Conservation (phyloP, 495 filamentous ascomycete species). For the Monascus purpureus region DNA sequence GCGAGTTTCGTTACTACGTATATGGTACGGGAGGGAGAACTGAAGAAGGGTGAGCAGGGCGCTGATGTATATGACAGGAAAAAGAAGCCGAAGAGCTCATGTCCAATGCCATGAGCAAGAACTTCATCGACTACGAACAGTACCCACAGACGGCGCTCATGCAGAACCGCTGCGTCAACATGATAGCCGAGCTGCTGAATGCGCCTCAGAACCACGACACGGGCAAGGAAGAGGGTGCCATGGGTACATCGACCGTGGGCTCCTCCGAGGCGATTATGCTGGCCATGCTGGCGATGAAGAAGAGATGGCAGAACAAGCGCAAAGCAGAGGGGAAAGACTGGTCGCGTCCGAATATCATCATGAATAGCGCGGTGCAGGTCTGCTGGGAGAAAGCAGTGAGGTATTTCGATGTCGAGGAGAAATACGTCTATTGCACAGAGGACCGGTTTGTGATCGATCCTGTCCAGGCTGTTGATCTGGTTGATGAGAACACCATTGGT, state of each 20-base stretch:
- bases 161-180: slow-evolving; percentile 75
- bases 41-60: too few species aligned
- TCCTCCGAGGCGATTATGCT: slow-evolving; percentile 71
- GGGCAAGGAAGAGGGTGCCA: slow-evolving; percentile 36
- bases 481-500: slow-evolving; percentile 76
- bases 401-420: slow-evolving; percentile 74
- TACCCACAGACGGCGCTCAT: slow-evolving; percentile 75
- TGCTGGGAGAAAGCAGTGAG: slow-evolving; percentile 77
- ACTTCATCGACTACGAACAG: slow-evolving; percentile 83
- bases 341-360: slow-evolving; percentile 62
- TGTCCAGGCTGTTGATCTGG: slow-evolving; percentile 50
- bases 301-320: slow-evolving; percentile 64
- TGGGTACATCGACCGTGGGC: slow-evolving; percentile 64
- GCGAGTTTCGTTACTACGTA: too few species aligned
- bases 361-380: slow-evolving; percentile 70
- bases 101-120: slow-evolving; percentile 69
- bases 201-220: slow-evolving; percentile 36
- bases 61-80: too few species aligned
- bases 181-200: slow-evolving; percentile 78
- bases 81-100: slow-evolving; percentile 79
- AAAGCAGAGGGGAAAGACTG: slow-evolving; percentile 49
- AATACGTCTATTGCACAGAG: slow-evolving; percentile 58
- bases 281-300: slow-evolving; percentile 72
- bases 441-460: slow-evolving; percentile 68
- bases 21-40: too few species aligned